Evolutionary conservation across 140 eudicot species (phyloP), one percentile per base, ranked within the genome.

Genomic region (Anethum foeniculum): DNA sequence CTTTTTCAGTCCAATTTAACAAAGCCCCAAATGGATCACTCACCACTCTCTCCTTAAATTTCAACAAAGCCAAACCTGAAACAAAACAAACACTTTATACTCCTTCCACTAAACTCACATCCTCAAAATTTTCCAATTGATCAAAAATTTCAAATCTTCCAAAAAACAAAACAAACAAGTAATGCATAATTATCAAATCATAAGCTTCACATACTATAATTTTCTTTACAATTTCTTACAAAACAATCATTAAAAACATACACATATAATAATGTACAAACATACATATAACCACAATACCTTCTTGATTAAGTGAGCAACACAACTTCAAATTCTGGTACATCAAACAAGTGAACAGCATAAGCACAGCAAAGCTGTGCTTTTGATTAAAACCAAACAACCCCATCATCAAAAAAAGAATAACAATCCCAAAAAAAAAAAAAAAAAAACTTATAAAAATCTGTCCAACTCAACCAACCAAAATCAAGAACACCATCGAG

Each of bases 21-120:
- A 93, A 88, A 54, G 90, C 98, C 67, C 91, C 94, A 80, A 79
- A 87, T 14, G 97, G 97, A 88, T 93, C 96, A 82, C 83, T 85
- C 76, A 80, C 86, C 67, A 90, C 90, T 74, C 86, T 76, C 41
- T 90, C 93, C 82, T 85, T 92, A 83, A 94, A 89, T 73, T 83
- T 90, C 80, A 90, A 76, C 85, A 94, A 73, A 48, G 89, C 89
- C 77, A 88, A 81, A 48, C 96, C 97, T 94, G 86, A 80, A 86
- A 25, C 64, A 86, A 7, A 46, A 25, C 76, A 76, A 71, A 15
- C 25, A 56, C 47, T 28, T 28, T 1, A 81, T 3, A 39, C 25
- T 43, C 52, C 58, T 75, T n/a, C 41, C 72, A 41, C 75, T 41
- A 27, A 44, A 25, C 78, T 74, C 49, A 12, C 78, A 74, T 73